phyloP scores from a whole-genome alignment of 2,329 filamentous ascomycete genomes.

The Colletotrichum orbiculare region DNA sequence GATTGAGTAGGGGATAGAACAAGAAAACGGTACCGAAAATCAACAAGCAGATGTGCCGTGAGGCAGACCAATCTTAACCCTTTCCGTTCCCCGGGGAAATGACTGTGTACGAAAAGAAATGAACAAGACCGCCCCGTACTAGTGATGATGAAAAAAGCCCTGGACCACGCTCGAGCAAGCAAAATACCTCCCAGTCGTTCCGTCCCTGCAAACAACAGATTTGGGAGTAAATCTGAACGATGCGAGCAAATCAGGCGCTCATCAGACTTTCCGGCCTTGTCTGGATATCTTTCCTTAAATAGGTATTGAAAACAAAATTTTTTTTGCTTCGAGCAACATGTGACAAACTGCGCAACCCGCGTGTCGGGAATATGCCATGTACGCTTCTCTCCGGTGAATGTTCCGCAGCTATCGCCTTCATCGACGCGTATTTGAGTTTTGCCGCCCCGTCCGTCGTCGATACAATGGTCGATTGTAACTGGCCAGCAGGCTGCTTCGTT shows the following conservation, averaged over 20 bases:
- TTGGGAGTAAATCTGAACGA: slow-evolving; percentile 13
- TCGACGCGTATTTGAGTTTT: too few species aligned
- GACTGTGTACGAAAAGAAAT: slow-evolving; percentile 34
- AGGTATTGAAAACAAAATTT: background rate
- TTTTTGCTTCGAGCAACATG: slow-evolving; percentile 9
- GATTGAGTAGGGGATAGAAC: slow-evolving; percentile 12
- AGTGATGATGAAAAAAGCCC: slow-evolving; percentile 1
- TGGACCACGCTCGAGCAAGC: slow-evolving; percentile 25
- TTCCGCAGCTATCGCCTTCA: too few species aligned
- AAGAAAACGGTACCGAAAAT: slow-evolving; percentile 6
- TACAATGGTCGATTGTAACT: background rate
- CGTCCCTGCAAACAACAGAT: slow-evolving; percentile 18
- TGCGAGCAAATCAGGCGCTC: slow-evolving; percentile 17
- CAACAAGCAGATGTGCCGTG: slow-evolving; percentile 45
- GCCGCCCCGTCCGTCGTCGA: too few species aligned
- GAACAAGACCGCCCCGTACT: slow-evolving; percentile 18
- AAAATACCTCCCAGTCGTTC: slow-evolving; percentile 28
- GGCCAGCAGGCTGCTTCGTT: slow-evolving; percentile 34
- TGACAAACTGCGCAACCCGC: too few species aligned
- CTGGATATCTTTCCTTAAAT: too few species aligned
- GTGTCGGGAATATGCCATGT: too few species aligned
- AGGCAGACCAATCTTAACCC: slow-evolving; percentile 50
- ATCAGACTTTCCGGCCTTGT: background rate
- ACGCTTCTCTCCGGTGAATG: too few species aligned
- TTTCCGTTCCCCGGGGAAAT: slow-evolving; percentile 35